These are phyloP conservation scores for Penicillium psychrosexuale DNA, from an alignment of 2,329 filamentous ascomycete species.

Conservation along the genomic window DNA sequence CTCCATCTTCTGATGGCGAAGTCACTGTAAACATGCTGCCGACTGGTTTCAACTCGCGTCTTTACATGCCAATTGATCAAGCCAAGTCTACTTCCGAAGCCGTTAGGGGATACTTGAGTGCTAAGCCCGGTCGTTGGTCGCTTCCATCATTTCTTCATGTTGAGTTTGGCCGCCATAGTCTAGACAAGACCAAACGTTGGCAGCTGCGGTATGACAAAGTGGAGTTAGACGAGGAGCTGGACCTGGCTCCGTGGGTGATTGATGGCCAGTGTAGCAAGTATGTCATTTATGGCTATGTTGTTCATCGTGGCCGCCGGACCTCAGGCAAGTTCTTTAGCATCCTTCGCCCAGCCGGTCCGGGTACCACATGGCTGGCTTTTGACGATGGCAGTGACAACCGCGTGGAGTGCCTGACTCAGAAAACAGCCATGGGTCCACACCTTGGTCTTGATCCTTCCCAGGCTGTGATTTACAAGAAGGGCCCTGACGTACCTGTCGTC, in stretches of 20 bases:
- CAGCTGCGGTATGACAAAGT: conserved; percentile 56
- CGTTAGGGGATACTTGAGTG: conserved; percentile 31
- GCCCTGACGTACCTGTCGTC: conserved; percentile 53
- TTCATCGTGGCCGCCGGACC: conserved; percentile 57
- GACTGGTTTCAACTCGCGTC: conserved; percentile 38
- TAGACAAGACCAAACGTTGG: conserved; percentile 56
- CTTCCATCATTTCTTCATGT: conserved; percentile 53
- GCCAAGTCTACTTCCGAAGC: conserved; percentile 38
- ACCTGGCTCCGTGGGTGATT: conserved; percentile 39
- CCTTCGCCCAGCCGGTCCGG: conserved; percentile 55
- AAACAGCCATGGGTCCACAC: conserved; percentile 52
- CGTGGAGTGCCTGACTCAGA: conserved; percentile 56
- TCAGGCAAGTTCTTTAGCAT: conserved; percentile 61
- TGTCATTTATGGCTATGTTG: conserved; percentile 58
- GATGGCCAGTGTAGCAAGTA: conserved; percentile 46
- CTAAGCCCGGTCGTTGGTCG: conserved; percentile 39
- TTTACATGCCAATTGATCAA: conserved; percentile 39
- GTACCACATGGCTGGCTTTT: conserved; percentile 58
- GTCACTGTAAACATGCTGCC: conserved; percentile 35
- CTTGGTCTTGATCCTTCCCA: conserved; percentile 47
- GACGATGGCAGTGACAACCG: conserved; percentile 55
- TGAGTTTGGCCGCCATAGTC: conserved; percentile 56
- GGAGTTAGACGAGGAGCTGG: conserved; percentile 54
- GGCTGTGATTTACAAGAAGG: conserved; percentile 41
- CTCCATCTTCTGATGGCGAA: conserved; percentile 20